Base-by-base conservation (phyloP, 2,329 filamentous ascomycete genomes). In the Mycosphaerella arachidis region DNA sequence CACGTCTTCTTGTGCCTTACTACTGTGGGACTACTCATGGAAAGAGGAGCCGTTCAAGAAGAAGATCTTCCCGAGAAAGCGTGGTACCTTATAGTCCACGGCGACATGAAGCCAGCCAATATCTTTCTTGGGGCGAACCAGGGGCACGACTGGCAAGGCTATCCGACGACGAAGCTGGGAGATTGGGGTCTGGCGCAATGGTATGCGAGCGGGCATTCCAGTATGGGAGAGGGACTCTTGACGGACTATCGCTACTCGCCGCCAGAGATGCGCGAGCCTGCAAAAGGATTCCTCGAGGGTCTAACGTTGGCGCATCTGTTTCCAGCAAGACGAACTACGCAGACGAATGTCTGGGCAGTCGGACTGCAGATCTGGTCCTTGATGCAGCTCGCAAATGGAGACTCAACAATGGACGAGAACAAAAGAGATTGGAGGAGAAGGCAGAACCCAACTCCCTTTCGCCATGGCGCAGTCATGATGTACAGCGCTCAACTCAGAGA, bases 41-140 rank as follows among this genome's bases (percentile, higher is more conserved):
- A 63, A 40, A 48, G 55, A 2, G 63, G 61, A 33, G 46, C 56
- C 30, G 16, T 57, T 6, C n/a, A 52, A 6, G 43, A 18, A 12
- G 20, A 8, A 27, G 20, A 12, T 9, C 29, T 35, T 3, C 53
- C 52, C 9, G 27, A 55, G 9, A 35, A 54, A 16, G 24, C 43
- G 2, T 64, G 62, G 62, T 45, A 20, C 3, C 9, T 52, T 16
- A 66, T 65, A 18, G 56, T 64, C 3, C 64, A 66, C 18, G 58
- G 63, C 5, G 64, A 66, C 35, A 51, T 58, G 43, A 64, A 62
- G 29, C 27, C 50, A 6, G 31, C 40, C 16, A 63, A 63, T 13
- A 40, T 58, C 29, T 58, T 58, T 40, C 37, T 58, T 27, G 40
- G 33, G 4, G 16, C 16, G 16, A 58, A 58, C 18, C 24, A 12